Evolutionary conservation across 805 yeast species (phyloP), one percentile per base, ranked within the genome.

Genomic region (Middelhovenomyces tepae): DNA sequence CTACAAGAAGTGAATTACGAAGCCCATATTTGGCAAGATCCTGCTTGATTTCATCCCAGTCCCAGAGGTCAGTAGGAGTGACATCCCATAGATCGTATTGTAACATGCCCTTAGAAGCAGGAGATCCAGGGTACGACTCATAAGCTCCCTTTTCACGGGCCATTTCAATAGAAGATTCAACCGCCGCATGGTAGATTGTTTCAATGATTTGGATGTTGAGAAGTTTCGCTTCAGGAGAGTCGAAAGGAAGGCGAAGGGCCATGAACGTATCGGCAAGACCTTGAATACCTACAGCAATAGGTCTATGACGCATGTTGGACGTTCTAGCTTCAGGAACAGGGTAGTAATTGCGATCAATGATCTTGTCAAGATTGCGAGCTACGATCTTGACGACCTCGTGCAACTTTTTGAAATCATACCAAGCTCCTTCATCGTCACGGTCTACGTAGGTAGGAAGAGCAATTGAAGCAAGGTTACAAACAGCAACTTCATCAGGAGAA

Each of bases 221-320:
- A 39, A 62, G 59, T 54, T 71, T 73, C 10, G 97, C 95, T 49
- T 73, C 80, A 20, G 66, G 61, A 22, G 94, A 81, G 46, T 85
- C 96, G 56, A 87, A 89, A 27, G 96, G 91, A 38, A 84, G 50
- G 49, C 94, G 73, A 41, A 89, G 64, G 44, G 70, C 66, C 69
- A 84, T 72, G 58, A 85, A 89, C 1, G 78, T 67, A 57, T 89
- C 97, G 18, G 97, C 95, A 35, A 89, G 66, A 38, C 98, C 98
- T 59, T 89, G 95, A n/a, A 89, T 95, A 46, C 98, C 98, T 15
- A 89, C 60, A n/a, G 96, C 96, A 49, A 89, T 73, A 14, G 98
- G 97, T 48, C 98, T 70, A 57, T 89, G 80, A 51, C 75, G 75
- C 67, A 73, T 61, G 58, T 91, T 89, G 11, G 95, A 83, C 28